Evolutionary conservation across 192 early-diverging fungal species (phyloP).

Genomic region (Ambispora gerdemannii): DNA sequence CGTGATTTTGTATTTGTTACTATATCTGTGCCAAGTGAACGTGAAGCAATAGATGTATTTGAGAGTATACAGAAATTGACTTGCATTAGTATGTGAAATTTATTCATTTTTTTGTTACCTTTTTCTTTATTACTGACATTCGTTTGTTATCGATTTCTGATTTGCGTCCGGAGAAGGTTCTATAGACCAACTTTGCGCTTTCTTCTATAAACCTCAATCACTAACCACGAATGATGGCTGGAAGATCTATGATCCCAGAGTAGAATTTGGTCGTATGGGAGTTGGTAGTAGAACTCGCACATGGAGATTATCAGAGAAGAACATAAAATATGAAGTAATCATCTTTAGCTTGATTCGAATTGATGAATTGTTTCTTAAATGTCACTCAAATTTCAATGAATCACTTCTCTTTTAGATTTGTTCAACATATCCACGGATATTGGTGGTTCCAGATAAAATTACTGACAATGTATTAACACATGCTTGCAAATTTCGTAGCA

Average conservation of each 20-base stretch:
- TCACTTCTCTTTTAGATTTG: slow-evolving; percentile 57
- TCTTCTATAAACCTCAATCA: slow-evolving; percentile 46
- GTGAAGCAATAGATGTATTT: slow-evolving; percentile 71
- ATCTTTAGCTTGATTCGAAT: no score
- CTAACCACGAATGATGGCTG: slow-evolving; percentile 58
- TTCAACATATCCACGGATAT: slow-evolving; percentile 77
- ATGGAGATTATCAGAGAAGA: slow-evolving; percentile 80
- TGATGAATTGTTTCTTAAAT: slow-evolving; percentile 2
- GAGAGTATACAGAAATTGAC: slow-evolving; percentile 75
- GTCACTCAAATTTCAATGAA: not conserved
- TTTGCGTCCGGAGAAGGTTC: slow-evolving; percentile 51
- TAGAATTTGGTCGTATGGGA: slow-evolving; percentile 85
- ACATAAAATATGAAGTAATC: slow-evolving; percentile 74
- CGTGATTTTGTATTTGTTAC: slow-evolving; percentile 79
- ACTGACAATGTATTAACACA: slow-evolving; percentile 87
- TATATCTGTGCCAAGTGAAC: slow-evolving; percentile 64
- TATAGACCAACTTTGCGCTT: slow-evolving; percentile 77
- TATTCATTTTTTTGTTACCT: not conserved
- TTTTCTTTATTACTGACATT: not conserved
- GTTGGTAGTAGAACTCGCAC: slow-evolving; percentile 56
- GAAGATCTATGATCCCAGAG: slow-evolving; percentile 68
- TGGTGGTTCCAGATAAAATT: slow-evolving; percentile 85
- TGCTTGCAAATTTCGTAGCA: slow-evolving; percentile 83
- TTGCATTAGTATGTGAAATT: slow-evolving; percentile 61
- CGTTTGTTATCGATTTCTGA: not conserved